Conservation (phyloP, 2,329 filamentous ascomycete genomes). For the Fusarium coicis region DNA sequence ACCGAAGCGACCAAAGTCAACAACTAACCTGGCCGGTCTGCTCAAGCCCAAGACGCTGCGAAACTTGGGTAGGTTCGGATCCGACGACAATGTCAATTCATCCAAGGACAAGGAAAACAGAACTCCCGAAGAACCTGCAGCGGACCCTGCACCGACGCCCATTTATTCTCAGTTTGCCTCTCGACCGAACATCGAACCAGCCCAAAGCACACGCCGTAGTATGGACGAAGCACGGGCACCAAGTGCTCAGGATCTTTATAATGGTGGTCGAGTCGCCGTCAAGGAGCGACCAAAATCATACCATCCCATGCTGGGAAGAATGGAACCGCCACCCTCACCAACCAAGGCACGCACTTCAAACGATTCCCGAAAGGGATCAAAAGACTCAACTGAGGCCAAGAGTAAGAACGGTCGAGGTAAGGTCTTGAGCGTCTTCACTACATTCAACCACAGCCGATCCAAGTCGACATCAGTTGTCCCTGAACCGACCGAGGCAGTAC, state of each 20-base stretch:
- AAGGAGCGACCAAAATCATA: slow-evolving; percentile 65
- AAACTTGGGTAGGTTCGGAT: slow-evolving; percentile 66
- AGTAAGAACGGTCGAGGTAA: slow-evolving; percentile 55
- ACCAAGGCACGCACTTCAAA: slow-evolving; percentile 37
- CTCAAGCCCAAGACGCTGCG: slow-evolving; percentile 81
- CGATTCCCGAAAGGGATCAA: slow-evolving; percentile 42
- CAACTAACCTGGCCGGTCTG: slow-evolving; percentile 82
- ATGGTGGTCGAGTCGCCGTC: slow-evolving; percentile 29
- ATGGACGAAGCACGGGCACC: slow-evolving; percentile 39
- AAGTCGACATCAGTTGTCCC: slow-evolving; percentile 48
- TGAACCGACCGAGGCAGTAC: slow-evolving; percentile 59
- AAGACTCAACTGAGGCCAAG: slow-evolving; percentile 43
- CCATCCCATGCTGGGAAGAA: slow-evolving; percentile 48
- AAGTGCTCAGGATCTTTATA: slow-evolving; percentile 35
- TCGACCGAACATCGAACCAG: slow-evolving; percentile 39
- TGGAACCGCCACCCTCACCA: slow-evolving; percentile 36
- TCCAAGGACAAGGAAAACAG: slow-evolving; percentile 85
- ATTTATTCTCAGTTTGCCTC: slow-evolving; percentile 81
- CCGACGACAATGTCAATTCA: slow-evolving; percentile 62
- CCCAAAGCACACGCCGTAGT: slow-evolving; percentile 38
- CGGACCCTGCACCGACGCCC: slow-evolving; percentile 63
- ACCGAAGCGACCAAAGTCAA: slow-evolving; percentile 83
- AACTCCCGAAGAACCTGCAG: slow-evolving; percentile 59
- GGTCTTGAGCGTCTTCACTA: slow-evolving; percentile 53
- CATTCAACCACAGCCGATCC: slow-evolving; percentile 51